phyloP scores from a whole-genome alignment of 495 filamentous ascomycete genomes.

The Penicillium flavigenum region DNA sequence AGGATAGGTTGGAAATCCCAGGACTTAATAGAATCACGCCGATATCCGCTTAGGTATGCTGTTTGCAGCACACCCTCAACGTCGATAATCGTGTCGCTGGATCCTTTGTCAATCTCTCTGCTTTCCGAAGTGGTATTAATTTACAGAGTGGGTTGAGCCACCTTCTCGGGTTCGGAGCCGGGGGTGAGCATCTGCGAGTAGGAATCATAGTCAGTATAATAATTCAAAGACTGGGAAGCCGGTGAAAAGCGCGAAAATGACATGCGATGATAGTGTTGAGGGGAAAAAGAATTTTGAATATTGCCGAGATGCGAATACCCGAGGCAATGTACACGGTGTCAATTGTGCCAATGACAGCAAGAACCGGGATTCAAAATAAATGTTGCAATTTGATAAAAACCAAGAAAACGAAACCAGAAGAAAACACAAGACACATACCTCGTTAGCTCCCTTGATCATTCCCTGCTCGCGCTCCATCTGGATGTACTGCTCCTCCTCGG shows the following conservation, averaged over 20 bases:
- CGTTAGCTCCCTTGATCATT: conserved; percentile 82
- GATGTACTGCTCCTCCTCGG: conserved; percentile 91
- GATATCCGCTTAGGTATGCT: neutral
- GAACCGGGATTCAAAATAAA: neutral
- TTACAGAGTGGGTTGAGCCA: conserved; percentile 46
- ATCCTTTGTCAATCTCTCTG: conserved; percentile 15
- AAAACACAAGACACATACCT: conserved; percentile 48
- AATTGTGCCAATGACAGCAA: neutral
- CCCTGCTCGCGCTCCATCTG: conserved; percentile 97
- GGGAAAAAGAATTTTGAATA: neutral
- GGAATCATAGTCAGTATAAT: conserved; percentile 16
- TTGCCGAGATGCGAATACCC: conserved; percentile 4
- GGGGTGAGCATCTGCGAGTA: conserved; percentile 47
- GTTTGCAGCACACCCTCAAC: neutral
- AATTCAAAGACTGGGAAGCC: neutral
- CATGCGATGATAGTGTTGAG: neutral
- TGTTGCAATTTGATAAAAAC: neutral
- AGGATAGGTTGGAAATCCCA: conserved; percentile 1
- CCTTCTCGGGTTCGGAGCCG: conserved; percentile 36
- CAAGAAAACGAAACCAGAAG: neutral
- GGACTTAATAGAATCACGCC: neutral
- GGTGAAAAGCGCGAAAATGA: neutral
- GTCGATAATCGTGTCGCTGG: conserved; percentile 12
- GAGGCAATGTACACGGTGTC: conserved; percentile 11
- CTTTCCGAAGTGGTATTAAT: conserved; percentile 28